These are phyloP conservation scores for Wickerhamiella cacticola DNA, from an alignment of 805 yeast genomes.

Conservation along the genomic window DNA sequence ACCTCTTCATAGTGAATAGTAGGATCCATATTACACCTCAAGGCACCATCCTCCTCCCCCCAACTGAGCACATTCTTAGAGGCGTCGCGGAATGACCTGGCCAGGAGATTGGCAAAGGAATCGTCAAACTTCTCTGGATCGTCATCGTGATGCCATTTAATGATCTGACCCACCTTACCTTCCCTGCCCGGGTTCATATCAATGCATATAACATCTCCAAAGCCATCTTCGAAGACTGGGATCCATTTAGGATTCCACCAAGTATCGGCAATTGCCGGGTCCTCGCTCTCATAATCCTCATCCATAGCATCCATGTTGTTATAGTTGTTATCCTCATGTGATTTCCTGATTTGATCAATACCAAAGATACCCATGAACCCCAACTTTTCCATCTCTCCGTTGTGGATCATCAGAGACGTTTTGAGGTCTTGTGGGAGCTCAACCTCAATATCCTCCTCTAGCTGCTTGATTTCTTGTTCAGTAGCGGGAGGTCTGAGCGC, in stretches of 20 bases:
- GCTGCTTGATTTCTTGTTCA: not conserved
- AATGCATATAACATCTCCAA: constrained; percentile 2
- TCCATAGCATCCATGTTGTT: not conserved
- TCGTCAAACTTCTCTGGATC: too few species aligned
- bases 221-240: not conserved
- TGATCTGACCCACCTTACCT: constrained; percentile 3
- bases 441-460: not conserved
- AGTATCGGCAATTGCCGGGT: not conserved
- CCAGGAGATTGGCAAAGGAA: too few species aligned
- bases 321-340: not conserved
- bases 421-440: not conserved
- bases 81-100: too few species aligned
- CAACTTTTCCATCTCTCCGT: not conserved
- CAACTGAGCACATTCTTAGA: too few species aligned
- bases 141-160: constrained; percentile 4
- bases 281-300: not conserved
- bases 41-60: too few species aligned
- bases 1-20: too few species aligned
- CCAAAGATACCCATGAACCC: not conserved
- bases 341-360: not conserved
- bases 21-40: too few species aligned
- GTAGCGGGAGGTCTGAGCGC: not conserved
- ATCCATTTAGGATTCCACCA: constrained; percentile 4
- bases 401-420: not conserved
- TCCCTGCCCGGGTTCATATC: not conserved